Conservation (phyloP, 2,329 filamentous ascomycete species). For the Pseudohalonectria lignicola region DNA sequence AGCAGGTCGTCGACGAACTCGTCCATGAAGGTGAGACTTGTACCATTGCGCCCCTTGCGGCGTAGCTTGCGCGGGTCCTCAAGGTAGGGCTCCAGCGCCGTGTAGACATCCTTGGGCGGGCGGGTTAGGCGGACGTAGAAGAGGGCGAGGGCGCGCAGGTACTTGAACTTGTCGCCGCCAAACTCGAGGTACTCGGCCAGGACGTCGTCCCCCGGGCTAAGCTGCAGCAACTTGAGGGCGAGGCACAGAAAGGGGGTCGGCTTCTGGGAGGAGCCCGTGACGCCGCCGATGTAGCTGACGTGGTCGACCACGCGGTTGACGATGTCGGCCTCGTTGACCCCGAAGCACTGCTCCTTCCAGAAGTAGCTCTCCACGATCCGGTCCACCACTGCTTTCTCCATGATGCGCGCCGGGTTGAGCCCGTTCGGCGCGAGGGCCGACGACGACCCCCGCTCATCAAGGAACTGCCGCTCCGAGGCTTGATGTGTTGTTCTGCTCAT, state of each 20-base stretch:
- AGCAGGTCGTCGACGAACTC: constrained; percentile 90
- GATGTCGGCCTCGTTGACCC: constrained; percentile 71
- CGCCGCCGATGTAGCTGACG: constrained; percentile 77
- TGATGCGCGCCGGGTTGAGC: constrained; percentile 87
- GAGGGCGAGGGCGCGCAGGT: constrained; percentile 76
- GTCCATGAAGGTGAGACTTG: constrained; percentile 71
- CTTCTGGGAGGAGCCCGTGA: constrained; percentile 72
- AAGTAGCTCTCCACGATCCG: constrained; percentile 93
- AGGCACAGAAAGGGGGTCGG: constrained; percentile 90
- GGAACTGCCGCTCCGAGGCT: constrained; percentile 70
- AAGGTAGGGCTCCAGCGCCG: constrained; percentile 69
- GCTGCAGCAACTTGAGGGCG: constrained; percentile 86
- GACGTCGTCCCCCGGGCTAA: constrained; percentile 70
- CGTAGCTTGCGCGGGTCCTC: constrained; percentile 76
- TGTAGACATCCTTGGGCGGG: constrained; percentile 69
- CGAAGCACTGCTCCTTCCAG: constrained; percentile 98
- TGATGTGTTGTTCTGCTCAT: constrained; percentile 33
- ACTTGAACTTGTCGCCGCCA: constrained; percentile 70
- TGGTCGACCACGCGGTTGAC: constrained; percentile 82
- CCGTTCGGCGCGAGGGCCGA: constrained; percentile 71
- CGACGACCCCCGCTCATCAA: constrained; percentile 81
- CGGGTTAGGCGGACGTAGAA: constrained; percentile 93
- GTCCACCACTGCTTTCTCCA: constrained; percentile 92
- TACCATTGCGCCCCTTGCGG: constrained; percentile 62
- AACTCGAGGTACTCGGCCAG: constrained; percentile 69